Evolutionary conservation across 306 rosid species (phyloP).

Genomic region (Corylus americana): DNA sequence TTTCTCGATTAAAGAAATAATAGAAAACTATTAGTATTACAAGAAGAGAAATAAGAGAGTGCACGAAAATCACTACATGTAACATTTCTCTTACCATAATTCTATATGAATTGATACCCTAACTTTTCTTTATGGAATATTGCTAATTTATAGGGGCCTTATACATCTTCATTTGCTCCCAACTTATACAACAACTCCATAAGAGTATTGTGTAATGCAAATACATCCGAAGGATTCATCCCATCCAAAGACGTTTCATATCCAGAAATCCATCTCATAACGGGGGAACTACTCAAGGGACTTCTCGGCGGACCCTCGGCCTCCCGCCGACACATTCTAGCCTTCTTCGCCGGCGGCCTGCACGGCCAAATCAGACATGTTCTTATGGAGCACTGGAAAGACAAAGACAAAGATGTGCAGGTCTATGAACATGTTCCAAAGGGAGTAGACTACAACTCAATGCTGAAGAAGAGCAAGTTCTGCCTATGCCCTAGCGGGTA

Average conservation of each 20-base stretch:
- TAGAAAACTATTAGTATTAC: too few species aligned
- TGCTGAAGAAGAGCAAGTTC: slow-evolving; percentile 44
- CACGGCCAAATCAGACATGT: slow-evolving; percentile 42
- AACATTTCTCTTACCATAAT: background rate
- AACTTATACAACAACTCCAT: slow-evolving; percentile 40
- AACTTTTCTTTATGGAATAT: background rate
- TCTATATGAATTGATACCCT: background rate
- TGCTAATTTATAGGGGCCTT: slow-evolving; percentile 37
- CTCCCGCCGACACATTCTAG: slow-evolving; percentile 35
- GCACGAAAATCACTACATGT: too few species aligned
- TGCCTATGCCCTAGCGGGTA: slow-evolving; percentile 51
- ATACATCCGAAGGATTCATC: slow-evolving; percentile 45
- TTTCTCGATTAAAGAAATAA: too few species aligned
- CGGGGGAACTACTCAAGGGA: slow-evolving; percentile 29
- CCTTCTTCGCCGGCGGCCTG: slow-evolving; percentile 47
- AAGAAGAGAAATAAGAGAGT: too few species aligned
- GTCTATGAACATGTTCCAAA: slow-evolving; percentile 40
- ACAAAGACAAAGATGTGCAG: slow-evolving; percentile 40
- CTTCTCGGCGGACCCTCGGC: slow-evolving; percentile 37
- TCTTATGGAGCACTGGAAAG: slow-evolving; percentile 41
- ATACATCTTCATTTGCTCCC: slow-evolving; percentile 31
- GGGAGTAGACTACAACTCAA: slow-evolving; percentile 30
- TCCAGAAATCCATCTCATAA: slow-evolving; percentile 45
- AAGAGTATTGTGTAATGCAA: slow-evolving; percentile 48
- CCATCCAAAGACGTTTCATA: slow-evolving; percentile 49